phyloP scores from a whole-genome alignment of 768 basidiomycete species.

The Collybia nuda region DNA sequence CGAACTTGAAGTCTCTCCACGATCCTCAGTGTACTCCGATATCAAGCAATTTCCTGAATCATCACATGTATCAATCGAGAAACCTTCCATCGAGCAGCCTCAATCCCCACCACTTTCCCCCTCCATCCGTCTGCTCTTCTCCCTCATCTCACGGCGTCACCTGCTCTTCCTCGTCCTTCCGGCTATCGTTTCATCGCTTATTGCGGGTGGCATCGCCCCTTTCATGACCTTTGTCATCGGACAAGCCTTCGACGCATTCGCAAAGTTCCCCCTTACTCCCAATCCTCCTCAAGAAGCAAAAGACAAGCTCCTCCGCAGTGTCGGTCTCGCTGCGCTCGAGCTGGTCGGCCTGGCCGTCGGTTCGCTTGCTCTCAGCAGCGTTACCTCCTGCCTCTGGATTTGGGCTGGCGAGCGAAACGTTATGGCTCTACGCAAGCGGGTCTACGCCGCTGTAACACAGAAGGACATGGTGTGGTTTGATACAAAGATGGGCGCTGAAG shows the following conservation, averaged over 20 bases:
- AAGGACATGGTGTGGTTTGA: constrained; percentile 94
- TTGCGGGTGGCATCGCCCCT: constrained; percentile 72
- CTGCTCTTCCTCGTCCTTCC: constrained; percentile 61
- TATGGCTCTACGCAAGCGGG: constrained; percentile 59
- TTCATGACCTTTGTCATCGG: constrained; percentile 88
- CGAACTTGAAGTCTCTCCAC: not conserved
- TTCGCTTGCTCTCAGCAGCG: constrained; percentile 68
- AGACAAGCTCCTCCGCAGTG: constrained; percentile 49
- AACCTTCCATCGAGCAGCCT: not conserved
- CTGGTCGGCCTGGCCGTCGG: constrained; percentile 66
- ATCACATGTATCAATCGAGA: not conserved
- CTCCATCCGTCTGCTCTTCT: constrained; percentile 52
- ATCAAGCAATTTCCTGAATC: not conserved
- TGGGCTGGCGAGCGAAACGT: constrained; percentile 83
- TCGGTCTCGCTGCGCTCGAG: constrained; percentile 63
- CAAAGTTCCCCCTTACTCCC: constrained; percentile 45
- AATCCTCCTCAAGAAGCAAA: constrained; percentile 38
- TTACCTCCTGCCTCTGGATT: constrained; percentile 83
- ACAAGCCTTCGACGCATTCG: constrained; percentile 71
- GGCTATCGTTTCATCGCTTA: constrained; percentile 59
- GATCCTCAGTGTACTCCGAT: not conserved
- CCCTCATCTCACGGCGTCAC: constrained; percentile 59
- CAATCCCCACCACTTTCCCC: constrained; percentile 14
- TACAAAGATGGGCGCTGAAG: constrained; percentile 64
- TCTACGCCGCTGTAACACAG: constrained; percentile 64